Base-by-base conservation (phyloP, 495 filamentous ascomycete genomes). In the Aspergillus conjunctus region DNA sequence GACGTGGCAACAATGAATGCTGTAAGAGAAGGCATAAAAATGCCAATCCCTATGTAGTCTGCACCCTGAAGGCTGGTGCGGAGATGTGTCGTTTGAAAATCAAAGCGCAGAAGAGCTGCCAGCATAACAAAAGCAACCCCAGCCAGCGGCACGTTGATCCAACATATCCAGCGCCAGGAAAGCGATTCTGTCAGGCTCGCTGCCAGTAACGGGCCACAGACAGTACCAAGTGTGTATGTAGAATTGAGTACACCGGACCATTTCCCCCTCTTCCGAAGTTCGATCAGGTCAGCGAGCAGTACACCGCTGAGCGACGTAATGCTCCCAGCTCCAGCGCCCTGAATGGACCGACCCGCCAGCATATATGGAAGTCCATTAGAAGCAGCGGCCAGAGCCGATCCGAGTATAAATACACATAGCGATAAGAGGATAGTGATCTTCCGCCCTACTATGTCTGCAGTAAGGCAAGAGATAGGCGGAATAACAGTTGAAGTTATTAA, bases 161-260 rank as follows among this genome's bases (percentile, higher is more conserved):
- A 46, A 9, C 12, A 46, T n/a, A 46, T 46, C 43, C 43, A 46
- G 17, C 43, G 43, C 43, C 43, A 46, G 14, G 43, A n/a, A n/a
- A 20, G 17, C 2, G 8, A 20, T 20, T 46, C 14, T 17, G 43
- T 20, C 18, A 46, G 43, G 12, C 2, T 20, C 9, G 14, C 43
- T 18, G 14, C 43, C 7, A 46, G 14, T 3, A 46, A n/a, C 12
- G 43, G 43, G 18, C 43, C 43, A 46, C 43, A n/a, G 43, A 20
- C 43, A 5, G 14, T 46, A 20, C 43, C 43, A 20, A 46, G 14
- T n/a, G 43, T 20, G 3, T 20, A 46, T 20, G 43, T 17, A 3
- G 43, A n/a, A n/a, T 20, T 20, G 14, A 46, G 4, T 3, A 46
- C 43, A n/a, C 43, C 43, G 17, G 17, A 46, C 43, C 43, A 46